Percentiles rank a stretch among this genome's conserved stretches.
Conservation (phyloP, 805 yeast species). For the Phaffomyces antillensis region DNA sequence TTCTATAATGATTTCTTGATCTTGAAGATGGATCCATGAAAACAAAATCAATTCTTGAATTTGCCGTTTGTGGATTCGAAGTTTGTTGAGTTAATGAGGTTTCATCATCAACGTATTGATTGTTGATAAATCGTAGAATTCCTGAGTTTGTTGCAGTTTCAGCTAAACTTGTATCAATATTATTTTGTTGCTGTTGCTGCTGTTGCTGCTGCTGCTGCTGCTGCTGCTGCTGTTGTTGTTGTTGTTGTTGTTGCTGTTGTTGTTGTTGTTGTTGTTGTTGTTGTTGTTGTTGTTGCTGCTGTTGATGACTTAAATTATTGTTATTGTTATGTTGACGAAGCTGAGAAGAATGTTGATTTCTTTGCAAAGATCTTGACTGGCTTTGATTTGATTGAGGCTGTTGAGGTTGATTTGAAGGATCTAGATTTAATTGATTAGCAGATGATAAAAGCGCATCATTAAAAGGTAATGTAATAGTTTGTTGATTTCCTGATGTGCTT, state of each 20-base stretch:
- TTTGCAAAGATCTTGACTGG: not conserved
- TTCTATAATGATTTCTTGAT: slow-evolving; percentile 18
- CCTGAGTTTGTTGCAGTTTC: slow-evolving; percentile 19
- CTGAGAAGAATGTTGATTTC: slow-evolving; percentile 11
- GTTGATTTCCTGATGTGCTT: slow-evolving; percentile 19
- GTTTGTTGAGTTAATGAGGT: slow-evolving; percentile 10
- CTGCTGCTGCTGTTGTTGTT: slow-evolving; percentile 9
- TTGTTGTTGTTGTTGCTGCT: slow-evolving; percentile 13
- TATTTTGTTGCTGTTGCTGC: slow-evolving; percentile 13
- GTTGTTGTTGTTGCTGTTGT: slow-evolving; percentile 11
- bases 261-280: slow-evolving; percentile 7
- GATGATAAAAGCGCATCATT: slow-evolving; percentile 6
- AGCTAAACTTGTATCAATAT: slow-evolving; percentile 13
- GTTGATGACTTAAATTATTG: slow-evolving; percentile 1
- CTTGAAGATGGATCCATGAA: slow-evolving; percentile 23
- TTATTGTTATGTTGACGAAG: not conserved
- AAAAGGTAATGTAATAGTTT: slow-evolving; percentile 5
- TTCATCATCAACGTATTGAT: slow-evolving; percentile 25
- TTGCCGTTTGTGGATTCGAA: slow-evolving; percentile 5
- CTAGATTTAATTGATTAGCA: slow-evolving; percentile 1
- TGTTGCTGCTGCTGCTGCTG: slow-evolving; percentile 8
- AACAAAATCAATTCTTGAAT: slow-evolving; percentile 23
- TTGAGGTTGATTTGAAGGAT: not conserved
- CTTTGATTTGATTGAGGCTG: not conserved
- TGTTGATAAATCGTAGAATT: slow-evolving; percentile 24